Evolutionary conservation across 1,284 basidiomycete genomes (phyloP).

Genomic region (Dichomitus squalens): DNA sequence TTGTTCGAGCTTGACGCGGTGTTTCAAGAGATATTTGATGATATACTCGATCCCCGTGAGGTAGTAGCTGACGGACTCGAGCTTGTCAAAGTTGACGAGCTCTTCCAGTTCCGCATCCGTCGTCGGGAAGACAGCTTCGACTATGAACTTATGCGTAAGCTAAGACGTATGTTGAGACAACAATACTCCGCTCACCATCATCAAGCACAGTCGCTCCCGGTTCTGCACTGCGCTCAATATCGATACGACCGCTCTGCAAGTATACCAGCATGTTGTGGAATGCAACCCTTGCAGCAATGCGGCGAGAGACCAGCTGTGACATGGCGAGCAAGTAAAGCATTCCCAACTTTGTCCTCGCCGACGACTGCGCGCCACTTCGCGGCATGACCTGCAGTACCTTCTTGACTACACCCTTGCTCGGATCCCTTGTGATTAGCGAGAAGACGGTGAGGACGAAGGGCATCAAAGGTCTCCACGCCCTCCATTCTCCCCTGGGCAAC

Average conservation of each 20-base stretch:
- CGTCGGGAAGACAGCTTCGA: slow-evolving; percentile 10
- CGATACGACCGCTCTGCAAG: slow-evolving; percentile 8
- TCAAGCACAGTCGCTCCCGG: slow-evolving; percentile 4
- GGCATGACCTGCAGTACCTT: slow-evolving; percentile 12
- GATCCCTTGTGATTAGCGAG: slow-evolving; percentile 14
- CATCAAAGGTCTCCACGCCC: slow-evolving; percentile 14
- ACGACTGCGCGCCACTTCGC: neutral
- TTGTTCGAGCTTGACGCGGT: neutral
- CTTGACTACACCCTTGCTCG: slow-evolving; percentile 8
- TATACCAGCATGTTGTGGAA: slow-evolving; percentile 13
- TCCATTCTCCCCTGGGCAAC: slow-evolving; percentile 8
- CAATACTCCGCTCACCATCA: slow-evolving; percentile 5
- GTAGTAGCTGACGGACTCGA: slow-evolving; percentile 14
- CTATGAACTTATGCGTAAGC: neutral
- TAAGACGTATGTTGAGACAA: neutral
- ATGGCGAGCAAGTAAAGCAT: slow-evolving; percentile 16
- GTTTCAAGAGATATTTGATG: slow-evolving; percentile 14
- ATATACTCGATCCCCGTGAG: slow-evolving; percentile 10
- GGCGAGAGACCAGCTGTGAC: slow-evolving; percentile 10
- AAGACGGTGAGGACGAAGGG: slow-evolving; percentile 14
- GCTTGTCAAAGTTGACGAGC: slow-evolving; percentile 13
- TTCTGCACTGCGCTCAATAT: neutral
- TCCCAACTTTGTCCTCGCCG: slow-evolving; percentile 7
- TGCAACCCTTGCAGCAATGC: slow-evolving; percentile 10
- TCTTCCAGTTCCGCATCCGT: slow-evolving; percentile 5